These are phyloP conservation scores for Blastomyces gilchristii DNA, from an alignment of 2,329 filamentous ascomycete genomes.

Conservation along the genomic window DNA sequence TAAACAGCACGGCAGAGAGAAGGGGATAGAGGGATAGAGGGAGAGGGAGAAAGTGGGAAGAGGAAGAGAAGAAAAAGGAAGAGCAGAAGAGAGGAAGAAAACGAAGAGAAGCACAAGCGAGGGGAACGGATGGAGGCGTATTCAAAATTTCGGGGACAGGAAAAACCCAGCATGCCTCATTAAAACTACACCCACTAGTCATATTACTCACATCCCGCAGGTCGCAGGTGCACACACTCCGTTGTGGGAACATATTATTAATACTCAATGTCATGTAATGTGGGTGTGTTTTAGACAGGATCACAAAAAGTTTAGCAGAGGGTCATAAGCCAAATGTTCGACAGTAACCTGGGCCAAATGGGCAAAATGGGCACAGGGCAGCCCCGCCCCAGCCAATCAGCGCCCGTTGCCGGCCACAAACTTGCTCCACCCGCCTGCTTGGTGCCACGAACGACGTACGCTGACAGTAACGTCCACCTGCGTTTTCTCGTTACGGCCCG, in stretches of 20 bases:
- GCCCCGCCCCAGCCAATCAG: background rate
- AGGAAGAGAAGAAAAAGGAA: constrained; percentile 17
- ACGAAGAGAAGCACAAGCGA: constrained; percentile 13
- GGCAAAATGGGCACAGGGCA: background rate
- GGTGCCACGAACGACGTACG: constrained; percentile 36
- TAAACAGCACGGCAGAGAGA: constrained; percentile 7
- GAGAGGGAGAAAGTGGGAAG: constrained; percentile 4
- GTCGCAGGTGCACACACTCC: too few species aligned
- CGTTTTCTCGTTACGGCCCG: background rate
- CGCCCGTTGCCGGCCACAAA: background rate
- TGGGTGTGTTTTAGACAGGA: too few species aligned
- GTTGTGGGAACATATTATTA: too few species aligned
- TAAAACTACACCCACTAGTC: too few species aligned
- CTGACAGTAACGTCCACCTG: too few species aligned
- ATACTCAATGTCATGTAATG: too few species aligned
- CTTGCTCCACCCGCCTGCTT: constrained; percentile 15
- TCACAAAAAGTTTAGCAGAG: too few species aligned
- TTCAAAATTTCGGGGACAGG: too few species aligned
- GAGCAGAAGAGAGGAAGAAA: constrained; percentile 22
- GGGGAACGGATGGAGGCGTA: background rate
- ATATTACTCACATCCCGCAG: too few species aligned
- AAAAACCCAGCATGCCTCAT: too few species aligned
- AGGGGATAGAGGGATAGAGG: constrained; percentile 8
- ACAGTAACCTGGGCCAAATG: too few species aligned
- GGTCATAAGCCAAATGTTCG: too few species aligned